Conservation (phyloP, 352 stramenopile genomes). For the Phytophthora pluvialis region DNA sequence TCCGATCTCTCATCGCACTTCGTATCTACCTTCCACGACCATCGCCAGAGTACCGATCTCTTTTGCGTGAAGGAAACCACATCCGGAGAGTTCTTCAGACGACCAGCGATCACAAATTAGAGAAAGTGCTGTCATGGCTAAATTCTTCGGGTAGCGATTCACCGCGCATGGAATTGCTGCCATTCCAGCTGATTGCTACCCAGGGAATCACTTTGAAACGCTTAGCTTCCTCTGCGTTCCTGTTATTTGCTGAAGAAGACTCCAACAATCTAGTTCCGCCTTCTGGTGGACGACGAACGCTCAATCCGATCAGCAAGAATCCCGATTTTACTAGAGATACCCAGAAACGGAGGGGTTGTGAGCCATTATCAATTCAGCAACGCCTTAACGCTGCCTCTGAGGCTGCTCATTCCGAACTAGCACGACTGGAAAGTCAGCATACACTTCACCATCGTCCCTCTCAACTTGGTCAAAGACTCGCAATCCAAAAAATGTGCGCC, state of each 20-base stretch:
- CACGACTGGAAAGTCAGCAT: conserved; percentile 1
- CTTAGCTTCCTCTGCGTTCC: conserved; percentile 7
- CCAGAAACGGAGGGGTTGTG: not conserved
- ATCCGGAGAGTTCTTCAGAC: conserved; percentile 8
- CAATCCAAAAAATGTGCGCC: conserved; percentile 28
- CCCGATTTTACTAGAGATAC: not conserved
- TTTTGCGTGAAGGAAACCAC: conserved; percentile 15
- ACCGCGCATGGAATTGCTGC: not conserved
- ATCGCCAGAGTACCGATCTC: conserved; percentile 43
- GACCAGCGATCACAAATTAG: not conserved
- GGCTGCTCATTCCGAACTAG: conserved; percentile 20
- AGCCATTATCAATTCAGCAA: conserved; percentile 11
- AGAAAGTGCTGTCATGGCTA: conserved; percentile 4
- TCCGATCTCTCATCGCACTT: conserved; percentile 46
- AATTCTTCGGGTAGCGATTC: not conserved
- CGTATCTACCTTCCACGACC: conserved; percentile 36
- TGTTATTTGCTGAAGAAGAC: conserved; percentile 17
- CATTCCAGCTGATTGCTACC: conserved; percentile 23
- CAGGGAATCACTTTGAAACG: conserved; percentile 15
- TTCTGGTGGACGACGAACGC: not conserved
- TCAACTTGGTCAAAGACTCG: conserved; percentile 30
- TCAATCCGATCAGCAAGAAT: conserved; percentile 17
- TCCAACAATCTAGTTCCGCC: not conserved
- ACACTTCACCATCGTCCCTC: not conserved
- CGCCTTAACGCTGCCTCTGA: conserved; percentile 15